Base-by-base conservation (phyloP, 2,329 filamentous ascomycete genomes). In the Colletotrichum costaricense region DNA sequence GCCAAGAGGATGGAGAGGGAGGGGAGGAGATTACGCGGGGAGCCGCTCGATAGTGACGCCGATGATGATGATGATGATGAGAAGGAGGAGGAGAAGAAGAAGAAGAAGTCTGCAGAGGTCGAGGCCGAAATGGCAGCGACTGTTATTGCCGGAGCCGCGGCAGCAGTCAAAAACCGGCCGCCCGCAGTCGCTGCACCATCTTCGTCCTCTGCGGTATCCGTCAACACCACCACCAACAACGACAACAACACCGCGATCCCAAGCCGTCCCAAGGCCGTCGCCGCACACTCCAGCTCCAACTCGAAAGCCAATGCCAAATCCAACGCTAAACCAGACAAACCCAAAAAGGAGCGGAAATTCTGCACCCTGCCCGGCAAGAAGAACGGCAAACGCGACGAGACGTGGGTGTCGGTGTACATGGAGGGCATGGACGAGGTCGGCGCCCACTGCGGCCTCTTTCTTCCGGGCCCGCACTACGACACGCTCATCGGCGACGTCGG, bases 381-480 rank as follows among this genome's bases (percentile, higher is more conserved):
- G 12, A 80, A 86, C 65, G 91, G 90, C 7, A 84, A 86, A 73
- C 84, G 87, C 56, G 94, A 97, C 80, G 84, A 88, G 5, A 90
- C 92, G 19, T 98, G 95, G 95, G 85, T 95, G 1, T 87, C 92
- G 57, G 89, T 98, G 3, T 92, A 91, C 78, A 97, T 98, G 93
- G 89, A 93, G 71, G 92, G 91, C 65, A 91, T 97, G 74, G 95
- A 97, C 79, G 94, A 97, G 81, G 93, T 97, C 1, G 92, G 90
- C 7, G 95, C 95, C 11, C 95, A 97, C 80, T 96, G 94, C 74
- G 92, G 93, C 0, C 84, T 98, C 64, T 98, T 97, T 83, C 90
- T 94, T 57, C 83, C 89, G 0, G 92, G 93, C 7, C 87, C 91
- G 73, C 92, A 94, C 70, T 96, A 97, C 79, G 93, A 95, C 77